These are phyloP conservation scores for Epichloe coenophiala DNA, from an alignment of 2,329 filamentous ascomycete genomes.

Conservation along the genomic window DNA sequence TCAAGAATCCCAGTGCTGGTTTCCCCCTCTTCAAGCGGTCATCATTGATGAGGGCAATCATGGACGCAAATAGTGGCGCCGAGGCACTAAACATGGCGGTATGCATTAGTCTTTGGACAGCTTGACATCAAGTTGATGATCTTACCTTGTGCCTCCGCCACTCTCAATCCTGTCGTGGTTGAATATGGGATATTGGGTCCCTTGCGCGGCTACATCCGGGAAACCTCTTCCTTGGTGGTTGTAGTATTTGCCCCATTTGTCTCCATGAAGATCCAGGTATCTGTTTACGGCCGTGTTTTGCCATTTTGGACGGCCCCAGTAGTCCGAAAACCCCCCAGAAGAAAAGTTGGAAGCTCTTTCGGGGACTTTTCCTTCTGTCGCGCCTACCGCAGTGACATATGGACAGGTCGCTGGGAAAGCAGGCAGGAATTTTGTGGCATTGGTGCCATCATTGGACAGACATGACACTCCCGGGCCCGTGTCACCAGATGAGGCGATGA, in stretches of 20 bases:
- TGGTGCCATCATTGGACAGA: constrained; percentile 22
- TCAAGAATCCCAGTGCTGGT: constrained; percentile 43
- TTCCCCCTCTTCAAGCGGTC: constrained; percentile 41
- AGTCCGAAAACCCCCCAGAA: constrained; percentile 35
- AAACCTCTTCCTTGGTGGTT: constrained; percentile 39
- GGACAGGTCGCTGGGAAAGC: constrained; percentile 33
- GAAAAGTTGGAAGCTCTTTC: constrained; percentile 41
- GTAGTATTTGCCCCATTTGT: constrained; percentile 34
- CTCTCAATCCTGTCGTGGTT: constrained; percentile 14
- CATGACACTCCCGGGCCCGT: constrained; percentile 23
- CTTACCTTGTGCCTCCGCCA: constrained; percentile 22
- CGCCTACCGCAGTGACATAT: constrained; percentile 50
- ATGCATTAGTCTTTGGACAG: not conserved
- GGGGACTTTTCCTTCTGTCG: constrained; percentile 35
- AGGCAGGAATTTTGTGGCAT: constrained; percentile 20
- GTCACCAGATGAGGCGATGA: constrained; percentile 55
- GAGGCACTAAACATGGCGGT: constrained; percentile 30
- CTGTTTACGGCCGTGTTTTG: constrained; percentile 31
- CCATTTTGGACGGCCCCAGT: constrained; percentile 29
- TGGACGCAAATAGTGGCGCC: constrained; percentile 46
- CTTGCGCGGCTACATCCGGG: constrained; percentile 49
- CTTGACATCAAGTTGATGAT: not conserved
- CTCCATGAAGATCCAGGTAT: constrained; percentile 30
- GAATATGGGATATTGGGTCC: constrained; percentile 18
- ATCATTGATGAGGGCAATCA: constrained; percentile 53